Evolutionary conservation across 345 rosid genomes (phyloP).

Genomic region (Aurinia saxatilis): DNA sequence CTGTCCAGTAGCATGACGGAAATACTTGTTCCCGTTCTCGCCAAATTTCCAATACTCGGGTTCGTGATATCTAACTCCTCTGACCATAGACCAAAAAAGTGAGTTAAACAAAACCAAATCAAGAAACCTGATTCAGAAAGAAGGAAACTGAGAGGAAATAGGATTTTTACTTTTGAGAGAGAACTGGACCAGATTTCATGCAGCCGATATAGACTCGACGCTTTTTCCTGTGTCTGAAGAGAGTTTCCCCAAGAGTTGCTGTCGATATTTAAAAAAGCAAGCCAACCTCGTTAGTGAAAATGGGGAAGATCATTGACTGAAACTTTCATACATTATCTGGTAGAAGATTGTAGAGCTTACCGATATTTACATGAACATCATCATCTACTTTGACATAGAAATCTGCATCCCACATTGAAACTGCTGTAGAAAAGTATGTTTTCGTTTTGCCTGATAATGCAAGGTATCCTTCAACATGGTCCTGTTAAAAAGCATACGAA

Average conservation of each 20-base stretch:
- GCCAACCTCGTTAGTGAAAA: background rate
- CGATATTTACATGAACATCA: no score
- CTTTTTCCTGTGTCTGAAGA: constrained; percentile 79
- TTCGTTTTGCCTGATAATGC: constrained; percentile 49
- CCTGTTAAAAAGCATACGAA: constrained; percentile 31
- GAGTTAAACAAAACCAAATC: no score
- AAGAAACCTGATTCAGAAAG: background rate
- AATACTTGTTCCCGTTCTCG: no score
- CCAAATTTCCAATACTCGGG: no score
- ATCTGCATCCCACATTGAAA: constrained; percentile 66
- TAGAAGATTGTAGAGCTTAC: background rate
- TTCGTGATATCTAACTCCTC: no score
- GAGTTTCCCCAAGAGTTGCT: constrained; percentile 43
- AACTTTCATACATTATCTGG: background rate
- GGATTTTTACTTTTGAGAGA: constrained; percentile 64
- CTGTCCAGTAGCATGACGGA: no score
- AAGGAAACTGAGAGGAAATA: background rate
- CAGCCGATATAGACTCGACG: constrained; percentile 80
- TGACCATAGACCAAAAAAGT: no score
- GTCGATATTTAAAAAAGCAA: background rate
- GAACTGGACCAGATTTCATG: constrained; percentile 97
- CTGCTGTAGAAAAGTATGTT: constrained; percentile 38
- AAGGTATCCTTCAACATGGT: constrained; percentile 55
- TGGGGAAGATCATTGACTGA: background rate
- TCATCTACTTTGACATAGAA: no score